Conservation (phyloP, 768 basidiomycete species). For the Daedaleopsis sinensis region DNA sequence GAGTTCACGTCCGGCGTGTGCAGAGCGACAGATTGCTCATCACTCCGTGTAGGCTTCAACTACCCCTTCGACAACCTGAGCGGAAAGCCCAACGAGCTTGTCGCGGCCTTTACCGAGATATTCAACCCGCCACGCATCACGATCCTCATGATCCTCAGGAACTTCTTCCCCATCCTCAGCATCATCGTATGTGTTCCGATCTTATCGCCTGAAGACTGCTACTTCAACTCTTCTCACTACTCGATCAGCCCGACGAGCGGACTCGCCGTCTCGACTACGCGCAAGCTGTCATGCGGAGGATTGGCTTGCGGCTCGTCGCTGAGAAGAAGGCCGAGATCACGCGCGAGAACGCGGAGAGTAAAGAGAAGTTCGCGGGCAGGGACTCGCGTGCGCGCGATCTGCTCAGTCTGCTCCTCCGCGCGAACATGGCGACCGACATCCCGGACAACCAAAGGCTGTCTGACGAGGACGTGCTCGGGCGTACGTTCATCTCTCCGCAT, state of each 20-base stretch:
- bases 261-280: conserved; percentile 8
- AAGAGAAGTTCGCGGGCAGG: conserved; percentile 36
- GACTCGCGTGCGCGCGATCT: conserved; percentile 51
- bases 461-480: conserved; percentile 63
- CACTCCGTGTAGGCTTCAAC: not conserved
- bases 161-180: too few species aligned
- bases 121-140: conserved; percentile 27
- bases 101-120: conserved; percentile 31
- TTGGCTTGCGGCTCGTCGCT: conserved; percentile 32
- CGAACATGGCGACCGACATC: conserved; percentile 66
- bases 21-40: not conserved
- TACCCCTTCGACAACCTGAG: not conserved
- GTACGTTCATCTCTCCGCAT: conserved; percentile 40
- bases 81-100: conserved; percentile 31
- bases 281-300: conserved; percentile 22
- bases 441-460: conserved; percentile 56
- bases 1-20: not conserved
- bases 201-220: too few species aligned
- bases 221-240: too few species aligned
- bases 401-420: conserved; percentile 59
- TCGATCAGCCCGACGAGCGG: not conserved
- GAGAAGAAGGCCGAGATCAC: conserved; percentile 23
- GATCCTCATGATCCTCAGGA: too few species aligned
- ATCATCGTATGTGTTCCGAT: conserved; percentile 16
- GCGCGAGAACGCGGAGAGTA: conserved; percentile 1